These are phyloP conservation scores for Saccharomycopsis sp. DNA, from an alignment of 805 yeast genomes.

Conservation along the genomic window DNA sequence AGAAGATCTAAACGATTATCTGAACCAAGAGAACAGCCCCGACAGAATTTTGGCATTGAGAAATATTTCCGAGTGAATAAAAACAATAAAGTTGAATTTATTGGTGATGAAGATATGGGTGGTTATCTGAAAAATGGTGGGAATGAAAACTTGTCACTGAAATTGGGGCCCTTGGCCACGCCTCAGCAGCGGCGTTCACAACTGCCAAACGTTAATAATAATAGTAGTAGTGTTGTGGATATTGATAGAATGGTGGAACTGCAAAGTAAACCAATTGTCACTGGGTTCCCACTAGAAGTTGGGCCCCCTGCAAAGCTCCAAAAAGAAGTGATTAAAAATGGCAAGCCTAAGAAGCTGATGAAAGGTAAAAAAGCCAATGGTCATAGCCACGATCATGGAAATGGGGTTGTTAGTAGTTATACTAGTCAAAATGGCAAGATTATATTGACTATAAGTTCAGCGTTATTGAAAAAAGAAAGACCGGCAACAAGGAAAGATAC, in stretches of 20 bases:
- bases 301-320: slow-evolving; percentile 13
- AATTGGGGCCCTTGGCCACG: too few species aligned
- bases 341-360: neutral
- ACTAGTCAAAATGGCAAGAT: too few species aligned
- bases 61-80: neutral
- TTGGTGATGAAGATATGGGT: neutral
- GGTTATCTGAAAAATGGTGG: too few species aligned
- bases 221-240: too few species aligned
- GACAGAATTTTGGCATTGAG: neutral
- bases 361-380: neutral
- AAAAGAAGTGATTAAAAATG: slow-evolving; percentile 7
- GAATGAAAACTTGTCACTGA: too few species aligned
- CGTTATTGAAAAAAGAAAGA: too few species aligned
- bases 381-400: neutral
- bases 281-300: slow-evolving; percentile 18
- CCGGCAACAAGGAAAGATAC: neutral
- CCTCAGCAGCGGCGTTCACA: too few species aligned
- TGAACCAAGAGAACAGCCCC: slow-evolving; percentile 1
- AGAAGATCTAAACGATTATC: neutral
- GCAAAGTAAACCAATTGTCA: slow-evolving; percentile 10
- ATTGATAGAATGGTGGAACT: too few species aligned
- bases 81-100: neutral
- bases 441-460: too few species aligned
- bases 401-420: too few species aligned
- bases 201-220: too few species aligned